Conservation (phyloP, 1,139 yeast genomes). For the Magnusiomyces paraingens region DNA sequence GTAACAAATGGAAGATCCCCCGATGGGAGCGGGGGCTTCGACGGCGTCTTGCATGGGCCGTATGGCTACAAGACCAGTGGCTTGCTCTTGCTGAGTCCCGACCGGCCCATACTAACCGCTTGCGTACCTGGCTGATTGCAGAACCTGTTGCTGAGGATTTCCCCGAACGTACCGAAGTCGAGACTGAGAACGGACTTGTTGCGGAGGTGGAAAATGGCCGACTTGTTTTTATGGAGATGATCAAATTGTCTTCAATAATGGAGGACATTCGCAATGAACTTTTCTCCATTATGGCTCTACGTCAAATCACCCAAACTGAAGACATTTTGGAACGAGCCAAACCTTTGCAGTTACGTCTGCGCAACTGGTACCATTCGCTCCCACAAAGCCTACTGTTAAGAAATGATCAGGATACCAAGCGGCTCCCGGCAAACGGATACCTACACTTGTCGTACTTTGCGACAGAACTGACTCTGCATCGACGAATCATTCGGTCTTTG, state of each 20-base stretch:
- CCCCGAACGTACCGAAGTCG: slow-evolving; percentile 38
- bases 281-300: slow-evolving; percentile 63
- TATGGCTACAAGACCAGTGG: slow-evolving; percentile 87
- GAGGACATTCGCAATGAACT: slow-evolving; percentile 66
- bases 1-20: slow-evolving; percentile 83
- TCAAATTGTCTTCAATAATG: slow-evolving; percentile 60
- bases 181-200: slow-evolving; percentile 51
- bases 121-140: slow-evolving; percentile 24
- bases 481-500: slow-evolving; percentile 61
- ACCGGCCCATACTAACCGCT: slow-evolving; percentile 54
- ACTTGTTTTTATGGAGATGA: slow-evolving; percentile 60
- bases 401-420: background rate
- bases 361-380: slow-evolving; percentile 79
- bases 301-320: slow-evolving; percentile 49
- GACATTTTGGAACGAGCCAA: slow-evolving; percentile 69
- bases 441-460: slow-evolving; percentile 82
- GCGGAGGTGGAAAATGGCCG: slow-evolving; percentile 71
- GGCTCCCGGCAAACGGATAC: slow-evolving; percentile 54
- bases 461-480: slow-evolving; percentile 74
- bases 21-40: slow-evolving; percentile 88
- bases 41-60: slow-evolving; percentile 88
- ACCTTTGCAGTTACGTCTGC: slow-evolving; percentile 70
- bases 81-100: slow-evolving; percentile 67
- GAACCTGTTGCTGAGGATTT: slow-evolving; percentile 31
- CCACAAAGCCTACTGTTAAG: slow-evolving; percentile 36